phyloP scores from a whole-genome alignment of 331 rosid species.

The Rhamnella rubrinervis region DNA sequence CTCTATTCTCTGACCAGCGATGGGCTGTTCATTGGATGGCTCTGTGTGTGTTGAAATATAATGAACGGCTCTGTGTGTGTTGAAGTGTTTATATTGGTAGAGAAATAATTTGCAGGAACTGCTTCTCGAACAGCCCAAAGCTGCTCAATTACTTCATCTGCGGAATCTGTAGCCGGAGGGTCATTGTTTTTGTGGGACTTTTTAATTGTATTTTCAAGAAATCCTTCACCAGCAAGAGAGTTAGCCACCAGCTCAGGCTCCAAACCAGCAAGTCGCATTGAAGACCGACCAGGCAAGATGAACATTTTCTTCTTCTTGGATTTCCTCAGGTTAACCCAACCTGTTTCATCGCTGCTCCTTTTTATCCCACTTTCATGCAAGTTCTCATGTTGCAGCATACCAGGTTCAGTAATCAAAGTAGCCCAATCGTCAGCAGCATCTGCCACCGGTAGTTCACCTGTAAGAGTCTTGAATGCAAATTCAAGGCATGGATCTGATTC shows the following conservation, averaged over 20 bases:
- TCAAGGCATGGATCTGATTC: conserved; percentile 70
- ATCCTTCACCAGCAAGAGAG: conserved; percentile 36
- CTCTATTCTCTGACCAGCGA: no score
- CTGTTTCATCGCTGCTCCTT: conserved; percentile 29
- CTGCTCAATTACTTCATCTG: conserved; percentile 29
- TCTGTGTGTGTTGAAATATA: neutral
- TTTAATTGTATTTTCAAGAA: conserved; percentile 41
- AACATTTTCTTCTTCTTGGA: conserved; percentile 42
- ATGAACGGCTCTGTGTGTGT: no score
- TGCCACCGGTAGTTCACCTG: conserved; percentile 53
- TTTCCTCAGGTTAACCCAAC: conserved; percentile 32
- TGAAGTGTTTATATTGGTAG: conserved; percentile 28
- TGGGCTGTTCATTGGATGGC: no score
- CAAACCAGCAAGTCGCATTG: conserved; percentile 61
- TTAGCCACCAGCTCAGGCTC: conserved; percentile 54
- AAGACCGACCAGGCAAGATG: conserved; percentile 46
- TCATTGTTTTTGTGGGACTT: conserved; percentile 27
- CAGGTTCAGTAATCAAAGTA: conserved; percentile 19
- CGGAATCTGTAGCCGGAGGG: conserved; percentile 27
- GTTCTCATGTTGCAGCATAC: conserved; percentile 17
- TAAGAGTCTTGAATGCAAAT: conserved; percentile 74
- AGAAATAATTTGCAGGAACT: neutral
- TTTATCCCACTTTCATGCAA: conserved; percentile 24
- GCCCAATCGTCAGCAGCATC: conserved; percentile 28
- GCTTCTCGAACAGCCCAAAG: conserved; percentile 10